phyloP scores from a whole-genome alignment of 768 basidiomycete genomes.

The Tylopilus rubrobrunneus region DNA sequence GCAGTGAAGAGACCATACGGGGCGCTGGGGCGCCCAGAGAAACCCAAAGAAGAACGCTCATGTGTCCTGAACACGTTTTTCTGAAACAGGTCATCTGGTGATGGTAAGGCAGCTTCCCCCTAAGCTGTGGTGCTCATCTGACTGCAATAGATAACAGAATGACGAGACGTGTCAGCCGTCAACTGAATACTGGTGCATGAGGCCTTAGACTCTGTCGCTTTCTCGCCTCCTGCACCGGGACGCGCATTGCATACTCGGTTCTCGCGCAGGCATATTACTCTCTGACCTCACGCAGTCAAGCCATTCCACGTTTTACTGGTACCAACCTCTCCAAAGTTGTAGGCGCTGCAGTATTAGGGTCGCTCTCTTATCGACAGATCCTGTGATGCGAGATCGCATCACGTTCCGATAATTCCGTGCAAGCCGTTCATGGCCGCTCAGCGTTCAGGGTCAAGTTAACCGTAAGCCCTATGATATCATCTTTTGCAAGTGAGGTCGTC shows the following conservation, averaged over 20 bases:
- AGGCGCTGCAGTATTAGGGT: no score
- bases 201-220: no score
- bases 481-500: neutral
- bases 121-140: conserved; percentile 6
- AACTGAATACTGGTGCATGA: no score
- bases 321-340: no score
- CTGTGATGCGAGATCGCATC: neutral
- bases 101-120: neutral
- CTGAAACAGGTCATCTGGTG: conserved; percentile 12
- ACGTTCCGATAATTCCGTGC: neutral
- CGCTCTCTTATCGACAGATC: no score
- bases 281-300: no score
- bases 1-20: neutral
- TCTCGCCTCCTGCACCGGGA: no score
- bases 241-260: no score
- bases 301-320: no score
- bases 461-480: neutral
- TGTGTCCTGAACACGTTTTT: conserved; percentile 11
- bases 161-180: neutral
- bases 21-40: neutral
- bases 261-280: no score
- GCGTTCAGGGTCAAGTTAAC: no score
- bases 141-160: conserved; percentile 3
- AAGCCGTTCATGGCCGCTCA: neutral
- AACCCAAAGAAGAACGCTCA: conserved; percentile 4